These are phyloP conservation scores for Fimicolochytrium jonesii DNA, from an alignment of 192 early-diverging fungal species.

Conservation along the genomic window DNA sequence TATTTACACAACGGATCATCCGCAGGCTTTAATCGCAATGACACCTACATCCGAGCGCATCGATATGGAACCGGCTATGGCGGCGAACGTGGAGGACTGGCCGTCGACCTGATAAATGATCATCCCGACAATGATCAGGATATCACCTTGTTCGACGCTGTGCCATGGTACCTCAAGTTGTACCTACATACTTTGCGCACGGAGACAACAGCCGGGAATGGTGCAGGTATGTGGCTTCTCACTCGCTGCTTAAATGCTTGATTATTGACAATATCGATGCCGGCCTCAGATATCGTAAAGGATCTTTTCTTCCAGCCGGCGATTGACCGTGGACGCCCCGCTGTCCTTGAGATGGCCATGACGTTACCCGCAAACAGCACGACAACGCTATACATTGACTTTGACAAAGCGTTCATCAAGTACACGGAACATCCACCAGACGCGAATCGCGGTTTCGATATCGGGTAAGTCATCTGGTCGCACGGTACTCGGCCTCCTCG, in stretches of 20 bases:
- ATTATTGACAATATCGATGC: not conserved
- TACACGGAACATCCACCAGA: constrained; percentile 97
- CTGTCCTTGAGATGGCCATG: constrained; percentile 69
- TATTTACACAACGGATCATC: too few species aligned
- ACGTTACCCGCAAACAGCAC: constrained; percentile 65
- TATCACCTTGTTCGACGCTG: constrained; percentile 66
- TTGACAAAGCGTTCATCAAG: constrained; percentile 89
- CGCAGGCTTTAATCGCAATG: constrained; percentile 21
- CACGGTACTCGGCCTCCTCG: not conserved
- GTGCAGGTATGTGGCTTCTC: too few species aligned
- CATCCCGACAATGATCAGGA: constrained; percentile 33
- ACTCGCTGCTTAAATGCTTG: too few species aligned
- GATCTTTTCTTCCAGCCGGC: constrained; percentile 62
- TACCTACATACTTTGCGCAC: constrained; percentile 85
- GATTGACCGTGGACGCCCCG: constrained; percentile 76
- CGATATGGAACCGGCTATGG: constrained; percentile 75
- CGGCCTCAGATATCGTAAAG: constrained; percentile 46
- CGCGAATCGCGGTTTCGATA: constrained; percentile 91
- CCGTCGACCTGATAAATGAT: constrained; percentile 68
- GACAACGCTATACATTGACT: constrained; percentile 67
- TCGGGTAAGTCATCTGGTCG: constrained; percentile 63
- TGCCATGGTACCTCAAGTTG: constrained; percentile 90
- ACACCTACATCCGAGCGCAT: constrained; percentile 50
- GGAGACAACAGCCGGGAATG: constrained; percentile 21
- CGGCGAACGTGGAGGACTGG: constrained; percentile 79